Base-by-base conservation (phyloP, 1,284 basidiomycete species). In the Violaceomyces palustris region DNA sequence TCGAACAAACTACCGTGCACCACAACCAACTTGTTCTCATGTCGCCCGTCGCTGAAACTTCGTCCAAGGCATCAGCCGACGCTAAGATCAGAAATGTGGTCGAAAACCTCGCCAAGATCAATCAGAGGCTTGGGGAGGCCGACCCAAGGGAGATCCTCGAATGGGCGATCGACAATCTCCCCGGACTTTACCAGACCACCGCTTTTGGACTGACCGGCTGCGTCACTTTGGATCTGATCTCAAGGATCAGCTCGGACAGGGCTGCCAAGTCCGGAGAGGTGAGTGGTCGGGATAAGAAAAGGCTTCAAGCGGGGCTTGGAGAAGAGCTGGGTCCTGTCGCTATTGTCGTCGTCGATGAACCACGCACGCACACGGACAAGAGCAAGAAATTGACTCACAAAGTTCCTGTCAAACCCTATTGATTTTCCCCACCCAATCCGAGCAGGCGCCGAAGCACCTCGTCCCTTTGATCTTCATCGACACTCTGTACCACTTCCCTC, bases 401-500 rank as follows among this genome's bases (percentile, higher is more conserved):
- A n/a, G n/a, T n/a, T n/a, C n/a, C n/a, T n/a, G n/a, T n/a, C n/a
- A n/a, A n/a, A n/a, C n/a, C n/a, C n/a, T n/a, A n/a, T n/a, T n/a
- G n/a, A n/a, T n/a, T n/a, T n/a, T n/a, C n/a, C 17, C 14, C 34
- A 35, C 35, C 25, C 29, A 39, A 12, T 44, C 11, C 29, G 14
- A n/a, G 17, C 31, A 40, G 22, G 38, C 50, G 1, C 23, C 34
- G 34, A 37, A 64, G 34, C 70, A 73, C 50, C 61, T 72, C n/a
- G 66, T 73, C 4, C 69, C 69, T 11, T 61, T 73, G 41, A 73
- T 73, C 57, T 73, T 69, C 49, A 46, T 72, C 72, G 93, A 98
- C 77, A 97, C 93, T 0, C 80, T 98, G 9, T 92, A 97, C 74
- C 94, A 98, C 78, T 97, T 98, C 75, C 78, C 81, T 3, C 89